Evolutionary conservation across 2,329 filamentous ascomycete species (phyloP), one percentile per base, ranked within the genome.

Genomic region (Sporothrix brunneoviolacea): DNA sequence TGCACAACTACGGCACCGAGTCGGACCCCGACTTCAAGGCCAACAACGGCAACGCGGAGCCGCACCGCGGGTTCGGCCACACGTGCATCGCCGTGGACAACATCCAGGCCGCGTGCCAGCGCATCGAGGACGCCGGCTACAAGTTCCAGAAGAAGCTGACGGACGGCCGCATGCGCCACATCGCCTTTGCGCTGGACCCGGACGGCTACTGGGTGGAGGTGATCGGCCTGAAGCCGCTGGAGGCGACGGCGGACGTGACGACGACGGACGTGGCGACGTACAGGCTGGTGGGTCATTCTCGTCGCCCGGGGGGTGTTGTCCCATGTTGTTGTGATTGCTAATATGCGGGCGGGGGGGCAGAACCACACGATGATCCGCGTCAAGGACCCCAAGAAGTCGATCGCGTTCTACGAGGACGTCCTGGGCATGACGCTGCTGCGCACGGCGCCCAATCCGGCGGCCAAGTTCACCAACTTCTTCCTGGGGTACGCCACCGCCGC

Each of bases 351-450:
- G n/a, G n/a, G 4, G 8, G 1, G 18, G 8, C 54, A 85, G 82
- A 91, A 93, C 70, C 88, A 93, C 71, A 90, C 87, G 51, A 97
- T 97, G 93, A 80, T 98, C 59, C 87, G 93, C 27, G 85, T 97
- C 70, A 97, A 96, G 72, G 82, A 88, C 59, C 73, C 76, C 21
- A 77, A 88, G 63, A 82, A 80, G 67, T 87, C 83, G 13, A 73
- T 91, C 62, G 81, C 83, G 62, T 91, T 88, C 66, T 91, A 91
- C 70, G 79, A 91, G 66, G 88, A 96, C 7, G 77, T 88, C 24
- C 76, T 97, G 68, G 93, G 93, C 53, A 96, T 97, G 93, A 79
- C 77, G 21, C 76, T 94, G 32, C 71, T 91, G 61, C 82, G 87
- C 54, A 91, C 82, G 3, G 70, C 68, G 10, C 88, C 95, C 70